Evolutionary conservation across 164 flowering plant genomes (phyloP).

Genomic region (Chimonanthus salicifolius): DNA sequence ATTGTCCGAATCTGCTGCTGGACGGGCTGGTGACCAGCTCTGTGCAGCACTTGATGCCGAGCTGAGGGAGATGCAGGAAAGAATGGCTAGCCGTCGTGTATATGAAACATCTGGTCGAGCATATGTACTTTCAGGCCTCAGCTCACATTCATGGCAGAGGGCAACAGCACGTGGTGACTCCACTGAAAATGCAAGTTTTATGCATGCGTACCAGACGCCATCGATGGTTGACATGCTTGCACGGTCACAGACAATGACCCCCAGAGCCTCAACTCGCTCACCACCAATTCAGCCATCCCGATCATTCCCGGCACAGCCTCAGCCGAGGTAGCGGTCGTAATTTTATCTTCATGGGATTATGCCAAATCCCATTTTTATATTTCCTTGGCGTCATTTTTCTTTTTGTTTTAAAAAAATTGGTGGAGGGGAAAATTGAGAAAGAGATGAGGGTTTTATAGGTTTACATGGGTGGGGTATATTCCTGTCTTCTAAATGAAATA

Average conservation of each 20-base stretch:
- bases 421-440: constrained; percentile 17
- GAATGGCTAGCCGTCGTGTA: constrained; percentile 68
- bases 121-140: constrained; percentile 84
- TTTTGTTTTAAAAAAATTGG: constrained; percentile 7
- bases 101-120: constrained; percentile 91
- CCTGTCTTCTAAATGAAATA: constrained; percentile 34
- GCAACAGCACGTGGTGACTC: constrained; percentile 93
- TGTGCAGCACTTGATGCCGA: constrained; percentile 65
- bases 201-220: constrained; percentile 81
- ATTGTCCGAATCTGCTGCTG: constrained; percentile 47
- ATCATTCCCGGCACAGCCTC: constrained; percentile 36
- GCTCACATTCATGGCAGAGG: constrained; percentile 97
- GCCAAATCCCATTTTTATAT: constrained; percentile 10
- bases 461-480: constrained; percentile 18
- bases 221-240: constrained; percentile 86
- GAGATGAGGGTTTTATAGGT: constrained; percentile 11
- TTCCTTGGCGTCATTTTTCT: constrained; percentile 10
- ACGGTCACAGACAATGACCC: constrained; percentile 52
- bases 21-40: constrained; percentile 56
- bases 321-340: constrained; percentile 38
- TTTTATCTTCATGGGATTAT: background rate
- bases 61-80: constrained; percentile 80
- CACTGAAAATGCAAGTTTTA: constrained; percentile 48
- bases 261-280: constrained; percentile 19
- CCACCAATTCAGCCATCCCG: constrained; percentile 36